phyloP scores from a whole-genome alignment of 202 grass and related monocot species.

The Digitaria exilis region DNA sequence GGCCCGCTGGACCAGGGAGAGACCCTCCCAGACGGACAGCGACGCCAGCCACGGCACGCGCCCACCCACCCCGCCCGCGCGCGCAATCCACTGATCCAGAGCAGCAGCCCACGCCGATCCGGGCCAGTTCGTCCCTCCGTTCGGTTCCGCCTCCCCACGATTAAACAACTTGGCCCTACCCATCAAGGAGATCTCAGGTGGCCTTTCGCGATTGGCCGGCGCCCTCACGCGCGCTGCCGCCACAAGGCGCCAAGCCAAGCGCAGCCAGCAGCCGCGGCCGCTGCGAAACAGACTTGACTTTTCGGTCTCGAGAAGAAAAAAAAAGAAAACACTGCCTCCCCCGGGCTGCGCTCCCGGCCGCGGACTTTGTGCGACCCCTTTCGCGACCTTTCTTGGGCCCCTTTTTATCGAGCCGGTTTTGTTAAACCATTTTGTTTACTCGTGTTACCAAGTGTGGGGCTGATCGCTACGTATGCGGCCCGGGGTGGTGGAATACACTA shows the following conservation, averaged over 20 bases:
- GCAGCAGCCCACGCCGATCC: not conserved
- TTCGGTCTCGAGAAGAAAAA: slow-evolving; percentile 11
- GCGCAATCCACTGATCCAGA: not conserved
- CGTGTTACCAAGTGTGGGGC: not conserved
- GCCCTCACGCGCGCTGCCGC: slow-evolving; percentile 53
- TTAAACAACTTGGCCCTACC: slow-evolving; percentile 17
- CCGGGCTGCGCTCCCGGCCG: not conserved
- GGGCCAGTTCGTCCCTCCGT: not conserved
- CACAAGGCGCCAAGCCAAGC: slow-evolving; percentile 34
- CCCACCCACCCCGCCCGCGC: not conserved
- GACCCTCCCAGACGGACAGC: not conserved
- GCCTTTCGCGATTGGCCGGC: slow-evolving; percentile 1
- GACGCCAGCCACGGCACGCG: slow-evolving; percentile 24
- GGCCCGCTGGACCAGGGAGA: too few species aligned
- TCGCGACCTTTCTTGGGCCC: not conserved
- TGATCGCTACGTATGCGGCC: slow-evolving; percentile 34
- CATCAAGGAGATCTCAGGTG: slow-evolving; percentile 15
- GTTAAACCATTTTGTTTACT: not conserved
- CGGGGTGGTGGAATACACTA: not conserved
- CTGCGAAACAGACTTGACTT: slow-evolving; percentile 35
- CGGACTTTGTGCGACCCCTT: slow-evolving; percentile 40
- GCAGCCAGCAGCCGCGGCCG: not conserved
- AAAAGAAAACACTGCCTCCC: too few species aligned
- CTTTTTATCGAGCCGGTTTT: not conserved
- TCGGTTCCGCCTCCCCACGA: not conserved